Conservation (phyloP, 2,329 filamentous ascomycete genomes). For the Zymoseptoria brevis region DNA sequence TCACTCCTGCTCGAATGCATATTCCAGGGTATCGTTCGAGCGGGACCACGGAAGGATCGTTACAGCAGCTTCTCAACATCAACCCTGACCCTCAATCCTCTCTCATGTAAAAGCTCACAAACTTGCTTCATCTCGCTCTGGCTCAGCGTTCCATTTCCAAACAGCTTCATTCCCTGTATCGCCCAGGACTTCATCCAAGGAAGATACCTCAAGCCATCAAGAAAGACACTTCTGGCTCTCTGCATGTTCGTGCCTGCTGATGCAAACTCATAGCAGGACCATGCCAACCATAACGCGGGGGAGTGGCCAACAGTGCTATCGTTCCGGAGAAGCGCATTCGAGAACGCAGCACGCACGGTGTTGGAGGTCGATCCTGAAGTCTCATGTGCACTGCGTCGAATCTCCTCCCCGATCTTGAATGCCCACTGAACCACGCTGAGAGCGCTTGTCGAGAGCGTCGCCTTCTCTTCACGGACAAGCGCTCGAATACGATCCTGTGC, state of each 20-base stretch:
- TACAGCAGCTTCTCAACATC: slow-evolving; percentile 5
- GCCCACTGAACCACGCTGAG: slow-evolving; percentile 41
- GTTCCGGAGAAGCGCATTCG: slow-evolving; percentile 28
- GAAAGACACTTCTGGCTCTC: slow-evolving; percentile 46
- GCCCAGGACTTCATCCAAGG: slow-evolving; percentile 58
- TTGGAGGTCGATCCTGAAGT: slow-evolving; percentile 19
- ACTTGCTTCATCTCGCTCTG: slow-evolving; percentile 45
- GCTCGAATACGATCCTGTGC: slow-evolving; percentile 68
- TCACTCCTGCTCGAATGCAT: too few species aligned
- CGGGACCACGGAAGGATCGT: not conserved
- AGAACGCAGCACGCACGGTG: slow-evolving; percentile 41
- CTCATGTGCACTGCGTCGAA: slow-evolving; percentile 34
- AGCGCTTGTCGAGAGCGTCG: slow-evolving; percentile 21
- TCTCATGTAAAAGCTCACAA: slow-evolving; percentile 52
- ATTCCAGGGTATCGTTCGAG: too few species aligned
- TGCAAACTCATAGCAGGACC: slow-evolving; percentile 22
- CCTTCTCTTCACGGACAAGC: slow-evolving; percentile 42
- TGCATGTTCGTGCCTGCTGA: slow-evolving; percentile 16
- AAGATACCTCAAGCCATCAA: slow-evolving; percentile 47
- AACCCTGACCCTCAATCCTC: slow-evolving; percentile 47
- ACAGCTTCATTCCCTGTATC: slow-evolving; percentile 48
- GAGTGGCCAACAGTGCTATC: slow-evolving; percentile 29
- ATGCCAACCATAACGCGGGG: slow-evolving; percentile 21
- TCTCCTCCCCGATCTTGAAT: slow-evolving; percentile 50
- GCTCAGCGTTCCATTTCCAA: slow-evolving; percentile 30